Conservation (phyloP, 495 filamentous ascomycete species). For the Zalerion maritima region DNA sequence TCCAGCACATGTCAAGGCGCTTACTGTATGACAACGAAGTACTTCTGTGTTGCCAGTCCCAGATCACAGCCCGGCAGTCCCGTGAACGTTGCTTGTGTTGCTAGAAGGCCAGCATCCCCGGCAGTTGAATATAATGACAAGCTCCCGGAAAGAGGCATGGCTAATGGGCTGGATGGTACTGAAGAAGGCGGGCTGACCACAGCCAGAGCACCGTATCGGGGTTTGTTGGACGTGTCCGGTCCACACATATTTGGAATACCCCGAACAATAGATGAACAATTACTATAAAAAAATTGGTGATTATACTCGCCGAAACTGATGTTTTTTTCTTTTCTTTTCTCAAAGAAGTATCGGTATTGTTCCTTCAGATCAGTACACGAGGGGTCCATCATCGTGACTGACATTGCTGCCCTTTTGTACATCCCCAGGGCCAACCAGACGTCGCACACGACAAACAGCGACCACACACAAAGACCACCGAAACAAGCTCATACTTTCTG, state of each 20-base stretch:
- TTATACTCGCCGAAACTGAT: conserved; percentile 3
- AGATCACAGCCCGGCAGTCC: conserved; percentile 1
- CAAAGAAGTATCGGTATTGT: too few species aligned
- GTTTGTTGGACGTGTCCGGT: conserved; percentile 10
- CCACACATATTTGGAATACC: conserved; percentile 16
- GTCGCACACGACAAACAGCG: conserved; percentile 4
- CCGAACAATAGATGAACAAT: background rate
- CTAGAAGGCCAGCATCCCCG: conserved; percentile 12
- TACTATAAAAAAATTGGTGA: background rate
- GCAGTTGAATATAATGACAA: conserved; percentile 14
- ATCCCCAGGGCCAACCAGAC: too few species aligned
- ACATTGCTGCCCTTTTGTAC: conserved; percentile 9
- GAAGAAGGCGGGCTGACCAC: conserved; percentile 11
- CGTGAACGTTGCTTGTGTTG: conserved; percentile 10
- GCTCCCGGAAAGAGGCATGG: conserved; percentile 7
- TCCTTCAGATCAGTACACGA: conserved; percentile 2
- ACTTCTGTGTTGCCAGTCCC: conserved; percentile 3
- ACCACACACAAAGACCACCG: conserved; percentile 1
- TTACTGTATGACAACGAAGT: conserved; percentile 18
- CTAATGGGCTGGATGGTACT: conserved; percentile 3
- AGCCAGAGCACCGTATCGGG: conserved; percentile 18
- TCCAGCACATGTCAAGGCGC: conserved; percentile 2
- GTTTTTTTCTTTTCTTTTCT: conserved; percentile 1
- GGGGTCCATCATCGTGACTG: conserved; percentile 17
- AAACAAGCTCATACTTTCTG: conserved; percentile 3